Base-by-base conservation (phyloP, 2,329 filamentous ascomycete genomes). In the Epichloe typhina region DNA sequence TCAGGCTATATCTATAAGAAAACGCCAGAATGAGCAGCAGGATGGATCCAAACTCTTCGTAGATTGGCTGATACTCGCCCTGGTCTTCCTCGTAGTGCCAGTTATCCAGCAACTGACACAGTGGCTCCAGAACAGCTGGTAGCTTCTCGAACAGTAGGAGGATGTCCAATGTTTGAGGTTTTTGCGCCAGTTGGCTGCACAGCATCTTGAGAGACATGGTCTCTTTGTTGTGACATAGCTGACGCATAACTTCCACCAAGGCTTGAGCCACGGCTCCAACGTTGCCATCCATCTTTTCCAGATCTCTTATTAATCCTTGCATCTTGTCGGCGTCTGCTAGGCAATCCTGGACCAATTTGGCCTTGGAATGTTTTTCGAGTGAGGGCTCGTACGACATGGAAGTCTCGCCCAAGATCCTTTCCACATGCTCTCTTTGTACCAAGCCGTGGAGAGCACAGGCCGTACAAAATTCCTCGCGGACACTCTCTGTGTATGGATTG, bases 271-370 rank as follows among this genome's bases (percentile, higher is more conserved):
- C 87, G 2, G 88, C 88, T 2, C 87, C 88, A 2, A 88, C 88
- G 64, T 96, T 96, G 1, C 91, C 91, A 60, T 95, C 88, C 76
- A 93, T 89, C 47, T 84, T 84, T 51, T 95, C 88, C 23, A 98
- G 73, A 59, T 95, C 88, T 39, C 82, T 79, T 40, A 96, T 80
- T 35, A 95, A 73, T 42, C 82, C 78, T 56, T 89, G 85, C 1
- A 86, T 80, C 55, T 83, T 80, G 54, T 88, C 85, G 0, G 83
- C 79, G 57, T 94, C 88, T 11, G 79, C 76, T 46, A 84, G 76
- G 55, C 89, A 95, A 61, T 93, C 83, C 46, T 81, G 76, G 0
- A 95, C 78, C 12, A 98, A 71, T 33, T 82, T 77, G 31, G 93
- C 86, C 64, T 91, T 93, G 45, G 78, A 75, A 58, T 88, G 88